Evolutionary conservation across 345 rosid genomes (phyloP).

Genomic region (Eucalyptus sp.): DNA sequence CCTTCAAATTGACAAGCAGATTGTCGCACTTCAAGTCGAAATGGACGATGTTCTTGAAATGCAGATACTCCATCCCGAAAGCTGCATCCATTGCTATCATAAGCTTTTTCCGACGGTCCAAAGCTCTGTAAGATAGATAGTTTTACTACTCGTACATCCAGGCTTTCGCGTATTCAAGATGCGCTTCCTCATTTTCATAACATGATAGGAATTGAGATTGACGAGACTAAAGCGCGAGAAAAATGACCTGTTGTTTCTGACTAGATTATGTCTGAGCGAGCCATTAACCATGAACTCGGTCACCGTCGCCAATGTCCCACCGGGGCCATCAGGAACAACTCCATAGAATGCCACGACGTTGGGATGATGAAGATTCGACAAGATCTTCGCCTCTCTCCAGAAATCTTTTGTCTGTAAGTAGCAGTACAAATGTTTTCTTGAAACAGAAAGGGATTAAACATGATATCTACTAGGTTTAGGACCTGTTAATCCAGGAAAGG

Average conservation of each 20-base stretch:
- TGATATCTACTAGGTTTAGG: not conserved
- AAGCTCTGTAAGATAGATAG: conserved; percentile 17
- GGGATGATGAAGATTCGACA: conserved; percentile 91
- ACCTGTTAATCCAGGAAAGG: not conserved
- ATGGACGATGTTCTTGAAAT: conserved; percentile 75
- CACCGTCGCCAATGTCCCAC: conserved; percentile 82
- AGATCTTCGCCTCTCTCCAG: conserved; percentile 87
- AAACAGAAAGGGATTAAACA: not conserved
- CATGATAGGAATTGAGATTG: not conserved
- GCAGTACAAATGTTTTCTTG: not conserved
- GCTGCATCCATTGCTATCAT: conserved; percentile 80
- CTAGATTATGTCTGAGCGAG: conserved; percentile 65
- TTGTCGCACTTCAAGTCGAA: conserved; percentile 97
- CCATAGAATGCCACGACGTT: conserved; percentile 94
- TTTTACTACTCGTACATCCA: not conserved
- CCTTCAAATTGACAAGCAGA: conserved; percentile 78
- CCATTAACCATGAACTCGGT: conserved; percentile 91
- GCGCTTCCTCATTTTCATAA: not conserved
- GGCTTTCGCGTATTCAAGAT: not conserved
- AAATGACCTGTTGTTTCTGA: conserved; percentile 46
- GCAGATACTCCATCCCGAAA: conserved; percentile 95
- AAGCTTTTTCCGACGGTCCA: conserved; percentile 74
- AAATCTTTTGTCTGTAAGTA: conserved; percentile 54
- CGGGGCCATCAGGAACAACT: conserved; percentile 85
- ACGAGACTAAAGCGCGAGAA: not conserved